Evolutionary conservation across 139 green algal genomes (phyloP).

Genomic region (Spirogloea muscicola): DNA sequence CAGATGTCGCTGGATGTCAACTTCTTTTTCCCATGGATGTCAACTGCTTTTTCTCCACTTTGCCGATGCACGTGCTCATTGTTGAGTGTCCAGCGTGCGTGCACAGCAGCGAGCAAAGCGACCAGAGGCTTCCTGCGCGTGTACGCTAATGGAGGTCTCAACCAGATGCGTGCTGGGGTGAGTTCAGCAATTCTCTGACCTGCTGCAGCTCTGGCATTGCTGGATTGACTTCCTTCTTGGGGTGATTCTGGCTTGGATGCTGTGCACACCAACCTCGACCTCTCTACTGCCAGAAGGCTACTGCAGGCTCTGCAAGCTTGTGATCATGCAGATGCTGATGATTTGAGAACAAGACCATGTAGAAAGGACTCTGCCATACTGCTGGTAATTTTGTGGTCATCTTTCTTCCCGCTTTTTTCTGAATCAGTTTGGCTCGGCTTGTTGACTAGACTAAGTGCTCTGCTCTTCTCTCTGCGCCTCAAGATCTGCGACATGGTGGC

Average conservation of each 20-base stretch:
- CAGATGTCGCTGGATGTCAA: too few species aligned
- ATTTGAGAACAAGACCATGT: neutral
- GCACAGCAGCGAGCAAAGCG: neutral
- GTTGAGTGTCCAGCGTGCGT: too few species aligned
- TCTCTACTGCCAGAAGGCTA: neutral
- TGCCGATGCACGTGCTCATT: too few species aligned
- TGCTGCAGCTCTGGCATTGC: neutral
- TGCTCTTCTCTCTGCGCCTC: too few species aligned
- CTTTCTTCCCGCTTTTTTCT: neutral
- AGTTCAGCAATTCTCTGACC: neutral
- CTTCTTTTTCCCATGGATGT: too few species aligned
- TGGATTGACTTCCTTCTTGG: neutral
- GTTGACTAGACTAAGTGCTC: neutral
- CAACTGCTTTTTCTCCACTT: too few species aligned
- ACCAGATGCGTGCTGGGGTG: conserved; percentile 43
- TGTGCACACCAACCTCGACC: neutral
- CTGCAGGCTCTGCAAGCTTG: neutral
- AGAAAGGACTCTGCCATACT: neutral
- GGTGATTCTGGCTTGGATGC: neutral
- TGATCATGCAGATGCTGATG: neutral
- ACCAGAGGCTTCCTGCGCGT: conserved; percentile 17
- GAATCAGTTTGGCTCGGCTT: neutral
- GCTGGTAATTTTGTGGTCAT: neutral
- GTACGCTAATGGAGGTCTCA: conserved; percentile 36
- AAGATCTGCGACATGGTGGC: conserved; percentile 49